Evolutionary conservation across 257 asterid genomes (phyloP).

Genomic region (Solanum rostratum): DNA sequence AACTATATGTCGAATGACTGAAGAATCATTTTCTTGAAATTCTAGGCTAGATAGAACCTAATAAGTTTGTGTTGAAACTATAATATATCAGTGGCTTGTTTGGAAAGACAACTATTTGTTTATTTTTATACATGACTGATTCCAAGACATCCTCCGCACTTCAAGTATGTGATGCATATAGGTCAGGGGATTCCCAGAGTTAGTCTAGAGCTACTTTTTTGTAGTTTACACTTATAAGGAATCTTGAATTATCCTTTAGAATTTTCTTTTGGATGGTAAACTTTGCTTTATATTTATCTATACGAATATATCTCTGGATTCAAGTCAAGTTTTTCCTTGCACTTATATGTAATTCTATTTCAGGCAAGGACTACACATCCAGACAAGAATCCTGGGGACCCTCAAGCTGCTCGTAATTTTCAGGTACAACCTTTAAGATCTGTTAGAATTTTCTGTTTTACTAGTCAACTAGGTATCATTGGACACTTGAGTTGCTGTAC

Average conservation of each 20-base stretch:
- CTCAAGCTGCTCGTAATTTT: conserved; percentile 70
- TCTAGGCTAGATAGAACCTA: neutral
- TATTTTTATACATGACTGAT: neutral
- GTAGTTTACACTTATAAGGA: neutral
- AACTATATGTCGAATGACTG: neutral
- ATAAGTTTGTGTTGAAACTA: neutral
- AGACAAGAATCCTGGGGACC: conserved; percentile 74
- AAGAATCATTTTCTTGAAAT: neutral
- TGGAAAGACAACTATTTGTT: neutral
- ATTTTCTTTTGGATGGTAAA: neutral
- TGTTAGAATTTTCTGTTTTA: neutral
- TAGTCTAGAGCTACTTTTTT: neutral
- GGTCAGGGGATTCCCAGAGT: neutral
- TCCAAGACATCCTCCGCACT: neutral
- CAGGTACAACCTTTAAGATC: conserved; percentile 28
- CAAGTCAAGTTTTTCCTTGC: neutral
- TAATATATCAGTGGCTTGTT: neutral
- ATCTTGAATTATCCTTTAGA: neutral
- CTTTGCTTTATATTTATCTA: neutral
- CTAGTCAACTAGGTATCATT: neutral
- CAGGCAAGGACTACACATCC: conserved; percentile 83
- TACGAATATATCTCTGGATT: neutral
- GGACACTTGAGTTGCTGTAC: neutral
- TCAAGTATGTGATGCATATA: neutral
- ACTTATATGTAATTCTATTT: neutral